These are phyloP conservation scores for Didymella sp. DNA, from an alignment of 2,329 filamentous ascomycete species.

Conservation along the genomic window DNA sequence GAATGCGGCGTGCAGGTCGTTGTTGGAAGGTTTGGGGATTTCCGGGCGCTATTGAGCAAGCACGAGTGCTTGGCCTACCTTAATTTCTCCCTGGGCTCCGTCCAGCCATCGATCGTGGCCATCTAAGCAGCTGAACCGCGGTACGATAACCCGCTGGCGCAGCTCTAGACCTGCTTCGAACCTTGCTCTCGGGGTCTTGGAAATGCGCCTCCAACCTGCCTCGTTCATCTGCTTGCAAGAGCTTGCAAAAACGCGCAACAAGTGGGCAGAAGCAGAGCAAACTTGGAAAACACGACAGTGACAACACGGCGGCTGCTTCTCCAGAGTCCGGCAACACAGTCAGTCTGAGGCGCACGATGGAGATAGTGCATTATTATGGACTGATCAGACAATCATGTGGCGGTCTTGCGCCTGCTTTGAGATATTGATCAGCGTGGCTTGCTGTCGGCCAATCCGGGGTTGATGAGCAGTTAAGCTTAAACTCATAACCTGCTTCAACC, in stretches of 20 bases:
- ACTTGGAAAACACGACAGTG: conserved; percentile 1
- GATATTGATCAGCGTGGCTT: conserved; percentile 15
- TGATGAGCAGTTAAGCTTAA: conserved; percentile 46
- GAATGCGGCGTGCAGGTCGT: conserved; percentile 15
- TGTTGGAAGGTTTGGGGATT: conserved; percentile 20
- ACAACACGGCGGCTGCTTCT: neutral
- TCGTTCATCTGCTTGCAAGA: neutral
- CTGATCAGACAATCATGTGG: conserved; percentile 23
- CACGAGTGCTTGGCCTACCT: conserved; percentile 46
- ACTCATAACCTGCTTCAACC: conserved; percentile 48
- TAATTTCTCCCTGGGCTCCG: conserved; percentile 32
- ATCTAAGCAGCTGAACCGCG: conserved; percentile 11
- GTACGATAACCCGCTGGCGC: conserved; percentile 27
- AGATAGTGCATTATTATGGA: conserved; percentile 11
- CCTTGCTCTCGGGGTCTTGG: neutral
- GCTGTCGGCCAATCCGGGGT: conserved; percentile 29
- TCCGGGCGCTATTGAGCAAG: conserved; percentile 33
- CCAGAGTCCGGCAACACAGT: neutral
- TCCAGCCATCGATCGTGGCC: conserved; percentile 12
- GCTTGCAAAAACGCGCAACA: neutral
- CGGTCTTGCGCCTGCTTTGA: conserved; percentile 17
- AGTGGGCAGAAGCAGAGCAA: neutral
- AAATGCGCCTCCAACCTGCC: conserved; percentile 11
- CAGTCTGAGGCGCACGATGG: neutral
- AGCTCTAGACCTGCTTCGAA: conserved; percentile 19